phyloP scores from a whole-genome alignment of 2,329 filamentous ascomycete genomes.

The Anisogramma anomala region DNA sequence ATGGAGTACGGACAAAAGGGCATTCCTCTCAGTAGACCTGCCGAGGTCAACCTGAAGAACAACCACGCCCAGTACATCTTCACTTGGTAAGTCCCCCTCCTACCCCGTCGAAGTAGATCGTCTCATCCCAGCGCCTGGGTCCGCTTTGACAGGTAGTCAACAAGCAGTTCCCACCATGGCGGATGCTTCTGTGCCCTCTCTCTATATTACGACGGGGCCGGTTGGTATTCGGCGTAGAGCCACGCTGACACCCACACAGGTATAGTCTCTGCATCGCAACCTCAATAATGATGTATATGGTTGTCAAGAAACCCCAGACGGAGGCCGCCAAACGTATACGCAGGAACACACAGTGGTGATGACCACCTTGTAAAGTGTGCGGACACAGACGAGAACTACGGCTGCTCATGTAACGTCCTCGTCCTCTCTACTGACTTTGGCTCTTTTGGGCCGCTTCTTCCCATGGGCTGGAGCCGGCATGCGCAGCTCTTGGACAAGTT shows the following conservation, averaged over 20 bases:
- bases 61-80: slow-evolving; percentile 98
- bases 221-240: background rate
- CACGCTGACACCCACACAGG: slow-evolving; percentile 37
- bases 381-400: background rate
- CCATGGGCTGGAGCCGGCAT: slow-evolving; percentile 48
- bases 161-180: background rate
- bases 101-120: background rate
- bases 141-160: background rate
- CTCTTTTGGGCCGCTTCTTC: slow-evolving; percentile 32
- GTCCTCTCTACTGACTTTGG: slow-evolving; percentile 28
- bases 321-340: slow-evolving; percentile 62
- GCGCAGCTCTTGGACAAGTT: slow-evolving; percentile 70
- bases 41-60: slow-evolving; percentile 88
- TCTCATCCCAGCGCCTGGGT: background rate
- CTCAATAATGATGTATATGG: slow-evolving; percentile 92
- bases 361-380: slow-evolving; percentile 16
- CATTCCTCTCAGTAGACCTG: slow-evolving; percentile 75
- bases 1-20: slow-evolving; percentile 69
- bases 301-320: slow-evolving; percentile 74
- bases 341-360: slow-evolving; percentile 63
- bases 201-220: background rate
- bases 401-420: slow-evolving; percentile 28
- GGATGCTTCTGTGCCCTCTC: background rate
- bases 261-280: slow-evolving; percentile 78
- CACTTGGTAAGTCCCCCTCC: slow-evolving; percentile 62